A percentile compares a stretch with the other conserved stretches of the same genome.
These are phyloP conservation scores for Canna indica DNA, from an alignment of 176 grass and related monocot genomes.

Conservation along the genomic window DNA sequence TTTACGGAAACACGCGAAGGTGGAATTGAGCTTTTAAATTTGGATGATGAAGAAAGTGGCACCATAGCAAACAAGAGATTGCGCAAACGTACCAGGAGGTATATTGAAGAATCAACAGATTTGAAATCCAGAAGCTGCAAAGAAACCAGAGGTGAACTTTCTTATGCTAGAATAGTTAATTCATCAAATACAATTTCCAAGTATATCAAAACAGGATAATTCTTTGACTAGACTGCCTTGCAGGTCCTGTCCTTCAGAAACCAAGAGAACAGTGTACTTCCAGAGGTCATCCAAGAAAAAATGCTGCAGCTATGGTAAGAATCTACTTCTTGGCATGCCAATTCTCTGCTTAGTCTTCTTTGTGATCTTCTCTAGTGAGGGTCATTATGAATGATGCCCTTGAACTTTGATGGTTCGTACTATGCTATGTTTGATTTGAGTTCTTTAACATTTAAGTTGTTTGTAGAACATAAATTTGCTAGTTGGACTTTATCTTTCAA, in stretches of 20 bases:
- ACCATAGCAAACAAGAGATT: constrained; percentile 13
- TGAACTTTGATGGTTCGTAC: neutral
- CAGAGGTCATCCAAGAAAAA: constrained; percentile 5
- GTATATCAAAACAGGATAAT: neutral
- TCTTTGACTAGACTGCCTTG: neutral
- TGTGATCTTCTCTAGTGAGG: neutral
- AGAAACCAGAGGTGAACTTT: constrained; percentile 1
- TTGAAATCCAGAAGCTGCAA: constrained; percentile 14
- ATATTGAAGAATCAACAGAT: constrained; percentile 22
- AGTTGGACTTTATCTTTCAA: no score
- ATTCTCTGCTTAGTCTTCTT: neutral
- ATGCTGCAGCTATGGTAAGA: constrained; percentile 5
- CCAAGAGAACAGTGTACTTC: neutral
- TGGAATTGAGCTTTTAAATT: neutral
- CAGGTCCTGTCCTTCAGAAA: constrained; percentile 3
- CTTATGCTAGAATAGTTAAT: neutral
- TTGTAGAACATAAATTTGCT: no score
- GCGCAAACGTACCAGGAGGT: constrained; percentile 13
- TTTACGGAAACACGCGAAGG: neutral
- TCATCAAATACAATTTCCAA: no score
- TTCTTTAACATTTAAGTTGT: neutral
- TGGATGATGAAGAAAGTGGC: constrained; percentile 8
- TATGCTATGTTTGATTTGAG: neutral
- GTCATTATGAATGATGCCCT: neutral
- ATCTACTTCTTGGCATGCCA: neutral